Evolutionary conservation across 305 asterid genomes (phyloP).

Genomic region (Rubia occidens): DNA sequence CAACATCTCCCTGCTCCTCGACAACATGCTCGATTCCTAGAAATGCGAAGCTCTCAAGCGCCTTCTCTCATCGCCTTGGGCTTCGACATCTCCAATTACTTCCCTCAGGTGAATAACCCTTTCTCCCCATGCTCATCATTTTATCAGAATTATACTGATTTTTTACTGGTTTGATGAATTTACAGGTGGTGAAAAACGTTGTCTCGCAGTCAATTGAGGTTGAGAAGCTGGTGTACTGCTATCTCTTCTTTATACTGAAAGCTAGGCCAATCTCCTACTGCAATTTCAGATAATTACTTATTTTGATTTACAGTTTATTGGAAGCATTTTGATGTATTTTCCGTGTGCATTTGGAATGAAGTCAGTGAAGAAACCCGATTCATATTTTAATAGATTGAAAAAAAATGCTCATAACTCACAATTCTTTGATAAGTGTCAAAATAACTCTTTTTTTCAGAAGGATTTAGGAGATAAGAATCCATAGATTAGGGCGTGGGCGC

Average conservation of each 20-base stretch:
- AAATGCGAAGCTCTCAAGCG: constrained; percentile 93
- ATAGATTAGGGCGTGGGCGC: constrained; percentile 90
- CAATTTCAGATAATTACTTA: not conserved
- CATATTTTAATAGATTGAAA: too few species aligned
- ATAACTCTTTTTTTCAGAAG: constrained; percentile 70
- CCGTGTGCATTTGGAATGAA: not conserved
- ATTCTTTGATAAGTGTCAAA: constrained; percentile 57
- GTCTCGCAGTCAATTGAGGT: constrained; percentile 87
- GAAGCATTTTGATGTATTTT: not conserved
- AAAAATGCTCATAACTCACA: too few species aligned
- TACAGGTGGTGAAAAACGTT: constrained; percentile 91
- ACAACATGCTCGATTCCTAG: constrained; percentile 80
- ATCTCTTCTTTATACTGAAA: constrained; percentile 87
- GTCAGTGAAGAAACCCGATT: too few species aligned
- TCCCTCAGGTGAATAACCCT: constrained; percentile 56
- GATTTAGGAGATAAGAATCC: constrained; percentile 91
- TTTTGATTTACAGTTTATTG: not conserved
- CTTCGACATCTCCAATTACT: constrained; percentile 67
- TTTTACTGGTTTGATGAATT: constrained; percentile 15
- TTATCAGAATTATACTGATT: too few species aligned
- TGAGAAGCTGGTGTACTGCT: constrained; percentile 91
- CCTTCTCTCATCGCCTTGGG: constrained; percentile 82
- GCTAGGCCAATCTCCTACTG: constrained; percentile 32
- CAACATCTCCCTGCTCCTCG: constrained; percentile 73
- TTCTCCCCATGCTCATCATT: not conserved